Evolutionary conservation across 495 filamentous ascomycete genomes (phyloP).

Genomic region (Trichocladium antarcticum): DNA sequence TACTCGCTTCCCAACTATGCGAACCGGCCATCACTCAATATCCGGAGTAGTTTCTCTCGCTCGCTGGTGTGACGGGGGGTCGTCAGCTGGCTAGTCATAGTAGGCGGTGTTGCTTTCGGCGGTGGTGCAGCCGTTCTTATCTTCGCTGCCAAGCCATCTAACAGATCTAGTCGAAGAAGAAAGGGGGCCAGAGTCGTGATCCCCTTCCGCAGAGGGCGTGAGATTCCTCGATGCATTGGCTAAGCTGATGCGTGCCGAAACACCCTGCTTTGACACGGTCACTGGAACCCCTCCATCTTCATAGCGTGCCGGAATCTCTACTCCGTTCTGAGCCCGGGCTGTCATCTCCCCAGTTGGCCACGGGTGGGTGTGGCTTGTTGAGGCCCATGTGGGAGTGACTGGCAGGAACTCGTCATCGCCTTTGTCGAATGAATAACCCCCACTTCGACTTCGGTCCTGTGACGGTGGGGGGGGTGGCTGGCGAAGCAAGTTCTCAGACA

Average conservation of each 20-base stretch:
- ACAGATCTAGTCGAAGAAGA: not conserved
- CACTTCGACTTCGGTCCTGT: not conserved
- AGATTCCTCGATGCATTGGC: too few species aligned
- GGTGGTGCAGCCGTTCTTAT: not conserved
- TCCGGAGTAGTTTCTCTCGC: too few species aligned
- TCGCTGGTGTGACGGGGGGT: too few species aligned
- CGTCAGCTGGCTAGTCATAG: too few species aligned
- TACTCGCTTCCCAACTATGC: too few species aligned
- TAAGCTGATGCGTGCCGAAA: too few species aligned
- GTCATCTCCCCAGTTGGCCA: not conserved
- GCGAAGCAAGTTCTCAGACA: too few species aligned
- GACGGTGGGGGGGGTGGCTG: too few species aligned
- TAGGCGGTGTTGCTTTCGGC: too few species aligned
- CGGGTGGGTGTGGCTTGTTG: not conserved
- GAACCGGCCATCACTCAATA: too few species aligned
- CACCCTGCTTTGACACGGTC: too few species aligned
- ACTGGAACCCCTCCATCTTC: not conserved
- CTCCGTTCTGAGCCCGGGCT: not conserved
- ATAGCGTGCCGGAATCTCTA: not conserved
- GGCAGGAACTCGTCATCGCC: slow-evolving; percentile 11
- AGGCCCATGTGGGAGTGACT: not conserved
- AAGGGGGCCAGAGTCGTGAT: not conserved
- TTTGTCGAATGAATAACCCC: slow-evolving; percentile 13
- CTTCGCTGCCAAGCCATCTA: not conserved
- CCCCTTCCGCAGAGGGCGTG: not conserved